phyloP scores from a whole-genome alignment of 768 basidiomycete genomes.

The Krasilnikovozyma curviuscula region DNA sequence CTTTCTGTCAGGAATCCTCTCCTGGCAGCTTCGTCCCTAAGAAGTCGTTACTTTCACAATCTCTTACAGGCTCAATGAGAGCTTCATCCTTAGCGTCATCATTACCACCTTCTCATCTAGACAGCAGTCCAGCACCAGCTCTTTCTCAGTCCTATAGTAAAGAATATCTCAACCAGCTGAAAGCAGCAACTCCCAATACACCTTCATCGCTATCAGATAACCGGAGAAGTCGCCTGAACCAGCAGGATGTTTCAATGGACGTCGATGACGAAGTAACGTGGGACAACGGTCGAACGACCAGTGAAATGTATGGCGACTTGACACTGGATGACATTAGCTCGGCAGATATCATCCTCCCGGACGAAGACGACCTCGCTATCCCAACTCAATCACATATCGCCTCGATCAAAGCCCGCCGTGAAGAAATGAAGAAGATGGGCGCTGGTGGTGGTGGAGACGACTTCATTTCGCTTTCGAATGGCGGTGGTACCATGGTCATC shows the following conservation, averaged over 20 bases:
- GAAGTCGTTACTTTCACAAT: constrained; percentile 8
- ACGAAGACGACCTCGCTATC: constrained; percentile 33
- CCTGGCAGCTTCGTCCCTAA: constrained; percentile 6
- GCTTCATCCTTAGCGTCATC: background rate
- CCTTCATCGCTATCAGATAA: constrained; percentile 12
- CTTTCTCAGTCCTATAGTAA: constrained; percentile 37
- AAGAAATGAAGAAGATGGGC: constrained; percentile 37
- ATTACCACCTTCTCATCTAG: background rate
- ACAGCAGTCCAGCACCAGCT: background rate
- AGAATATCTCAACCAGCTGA: constrained; percentile 55
- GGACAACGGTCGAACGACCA: constrained; percentile 16
- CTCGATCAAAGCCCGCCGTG: constrained; percentile 56
- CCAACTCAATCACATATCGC: constrained; percentile 52
- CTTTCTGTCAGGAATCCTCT: constrained; percentile 1
- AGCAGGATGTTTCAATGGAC: background rate
- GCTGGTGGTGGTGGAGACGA: constrained; percentile 34
- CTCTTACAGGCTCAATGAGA: constrained; percentile 1
- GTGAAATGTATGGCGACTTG: constrained; percentile 22
- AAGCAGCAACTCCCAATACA: constrained; percentile 42
- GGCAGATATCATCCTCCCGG: background rate
- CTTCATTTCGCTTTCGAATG: constrained; percentile 44
- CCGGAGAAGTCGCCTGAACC: constrained; percentile 1
- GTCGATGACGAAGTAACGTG: constrained; percentile 17
- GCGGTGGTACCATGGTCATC: constrained; percentile 27
- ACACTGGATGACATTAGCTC: constrained; percentile 9